Percentiles rank a stretch among this genome's conserved stretches.
Conservation (phyloP, 768 basidiomycete species). For the Boletus patriciae region DNA sequence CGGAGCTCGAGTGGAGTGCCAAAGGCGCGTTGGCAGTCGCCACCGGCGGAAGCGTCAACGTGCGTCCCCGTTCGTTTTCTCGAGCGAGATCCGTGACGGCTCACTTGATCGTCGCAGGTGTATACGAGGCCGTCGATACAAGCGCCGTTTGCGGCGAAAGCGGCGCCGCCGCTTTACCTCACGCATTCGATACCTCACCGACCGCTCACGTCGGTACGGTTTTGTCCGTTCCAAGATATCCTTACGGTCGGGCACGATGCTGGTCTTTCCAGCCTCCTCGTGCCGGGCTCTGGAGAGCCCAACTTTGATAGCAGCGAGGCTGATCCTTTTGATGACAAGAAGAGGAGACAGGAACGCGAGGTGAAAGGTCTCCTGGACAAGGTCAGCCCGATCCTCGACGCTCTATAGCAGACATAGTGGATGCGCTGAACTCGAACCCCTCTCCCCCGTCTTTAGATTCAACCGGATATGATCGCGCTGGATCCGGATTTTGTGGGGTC, state of each 20-base stretch:
- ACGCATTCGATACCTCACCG: conserved; percentile 82
- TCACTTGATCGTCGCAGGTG: conserved; percentile 44
- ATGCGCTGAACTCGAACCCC: conserved; percentile 1
- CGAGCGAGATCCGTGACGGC: neutral
- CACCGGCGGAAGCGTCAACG: conserved; percentile 81
- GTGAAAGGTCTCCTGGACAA: conserved; percentile 90
- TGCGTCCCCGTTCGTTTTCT: conserved; percentile 34
- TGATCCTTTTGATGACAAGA: conserved; percentile 90
- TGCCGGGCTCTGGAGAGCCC: conserved; percentile 91
- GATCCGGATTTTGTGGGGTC: conserved; percentile 76
- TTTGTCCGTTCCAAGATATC: conserved; percentile 87
- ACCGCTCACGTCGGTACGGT: conserved; percentile 74
- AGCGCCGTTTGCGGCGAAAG: conserved; percentile 45
- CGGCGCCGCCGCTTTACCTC: conserved; percentile 80
- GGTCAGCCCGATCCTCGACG: conserved; percentile 47
- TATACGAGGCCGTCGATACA: conserved; percentile 72
- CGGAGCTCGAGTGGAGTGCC: conserved; percentile 84
- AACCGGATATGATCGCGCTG: conserved; percentile 88
- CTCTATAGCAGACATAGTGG: no score
- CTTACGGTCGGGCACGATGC: conserved; percentile 74
- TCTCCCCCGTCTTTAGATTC: conserved; percentile 62
- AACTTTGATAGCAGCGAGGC: conserved; percentile 94
- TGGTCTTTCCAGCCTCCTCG: conserved; percentile 82
- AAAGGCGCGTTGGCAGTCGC: conserved; percentile 81
- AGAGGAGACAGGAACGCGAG: conserved; percentile 82